Percentiles rank a stretch among this genome's conserved stretches.
These are phyloP conservation scores for Raddia distichophylla DNA, from an alignment of 176 grass and related monocot species.

Conservation along the genomic window DNA sequence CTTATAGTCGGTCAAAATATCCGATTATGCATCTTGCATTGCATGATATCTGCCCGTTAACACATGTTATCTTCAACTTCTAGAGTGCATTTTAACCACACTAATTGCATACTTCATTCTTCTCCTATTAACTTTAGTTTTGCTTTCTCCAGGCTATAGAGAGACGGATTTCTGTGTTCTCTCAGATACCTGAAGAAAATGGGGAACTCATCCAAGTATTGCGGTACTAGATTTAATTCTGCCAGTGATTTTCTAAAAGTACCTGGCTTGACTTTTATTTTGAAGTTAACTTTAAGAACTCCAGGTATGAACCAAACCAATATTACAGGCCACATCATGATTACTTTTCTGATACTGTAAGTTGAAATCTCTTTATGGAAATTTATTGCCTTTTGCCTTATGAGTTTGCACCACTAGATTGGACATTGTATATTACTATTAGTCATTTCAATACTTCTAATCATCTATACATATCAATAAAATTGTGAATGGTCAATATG, in stretches of 20 bases:
- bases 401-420: background rate
- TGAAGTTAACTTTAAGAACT: conserved; percentile 40
- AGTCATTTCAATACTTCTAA: conserved; percentile 4
- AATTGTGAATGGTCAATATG: conserved; percentile 29
- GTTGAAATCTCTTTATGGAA: conserved; percentile 36
- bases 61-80: background rate
- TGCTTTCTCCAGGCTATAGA: conserved; percentile 70
- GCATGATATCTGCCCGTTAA: background rate
- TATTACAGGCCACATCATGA: conserved; percentile 89
- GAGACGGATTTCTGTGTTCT: conserved; percentile 84
- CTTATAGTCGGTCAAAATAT: background rate
- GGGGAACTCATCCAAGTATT: conserved; percentile 92
- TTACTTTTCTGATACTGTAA: conserved; percentile 95
- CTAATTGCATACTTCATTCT: background rate
- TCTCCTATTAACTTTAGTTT: conserved; percentile 26
- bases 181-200: conserved; percentile 89
- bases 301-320: conserved; percentile 80
- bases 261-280: conserved; percentile 4
- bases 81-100: background rate
- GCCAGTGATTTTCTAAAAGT: conserved; percentile 7
- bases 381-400: background rate
- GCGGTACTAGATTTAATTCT: conserved; percentile 45
- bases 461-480: background rate
- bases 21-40: background rate
- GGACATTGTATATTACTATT: background rate